Conservation (phyloP, 306 rosid genomes). For the Vigna unguiculata region DNA sequence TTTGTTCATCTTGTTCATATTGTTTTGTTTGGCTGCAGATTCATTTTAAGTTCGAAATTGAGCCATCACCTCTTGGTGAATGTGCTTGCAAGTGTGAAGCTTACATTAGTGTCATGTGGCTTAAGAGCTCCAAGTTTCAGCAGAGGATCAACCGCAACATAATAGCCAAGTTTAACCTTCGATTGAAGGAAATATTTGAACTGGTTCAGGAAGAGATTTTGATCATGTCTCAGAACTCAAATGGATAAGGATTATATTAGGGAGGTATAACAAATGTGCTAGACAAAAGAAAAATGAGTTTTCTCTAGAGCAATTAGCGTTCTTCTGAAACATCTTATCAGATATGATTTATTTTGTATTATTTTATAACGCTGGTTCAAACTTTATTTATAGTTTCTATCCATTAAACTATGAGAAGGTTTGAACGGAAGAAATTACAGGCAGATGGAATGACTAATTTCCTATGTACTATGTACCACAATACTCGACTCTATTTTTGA, state of each 20-base stretch:
- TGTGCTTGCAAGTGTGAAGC: slow-evolving; percentile 70
- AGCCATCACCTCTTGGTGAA: slow-evolving; percentile 57
- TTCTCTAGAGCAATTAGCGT: background rate
- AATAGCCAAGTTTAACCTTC: slow-evolving; percentile 54
- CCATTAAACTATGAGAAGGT: no score
- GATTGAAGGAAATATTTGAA: slow-evolving; percentile 62
- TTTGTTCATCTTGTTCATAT: slow-evolving; percentile 27
- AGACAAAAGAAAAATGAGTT: background rate
- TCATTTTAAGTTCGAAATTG: slow-evolving; percentile 69
- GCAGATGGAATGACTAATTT: no score
- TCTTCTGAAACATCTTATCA: no score
- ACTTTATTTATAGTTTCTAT: no score
- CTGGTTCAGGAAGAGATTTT: slow-evolving; percentile 68
- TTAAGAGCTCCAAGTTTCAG: slow-evolving; percentile 70
- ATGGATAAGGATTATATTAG: slow-evolving; percentile 1
- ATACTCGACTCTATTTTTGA: no score
- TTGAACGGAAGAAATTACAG: no score
- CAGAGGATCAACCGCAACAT: slow-evolving; percentile 68
- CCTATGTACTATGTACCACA: no score
- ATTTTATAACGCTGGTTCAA: no score
- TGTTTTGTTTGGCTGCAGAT: slow-evolving; percentile 50
- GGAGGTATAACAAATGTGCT: background rate
- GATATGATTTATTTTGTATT: no score
- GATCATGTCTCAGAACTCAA: slow-evolving; percentile 12
- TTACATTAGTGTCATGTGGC: slow-evolving; percentile 64